These are phyloP conservation scores for Glomus cerebriforme DNA, from an alignment of 192 early-diverging fungal species.

Conservation along the genomic window DNA sequence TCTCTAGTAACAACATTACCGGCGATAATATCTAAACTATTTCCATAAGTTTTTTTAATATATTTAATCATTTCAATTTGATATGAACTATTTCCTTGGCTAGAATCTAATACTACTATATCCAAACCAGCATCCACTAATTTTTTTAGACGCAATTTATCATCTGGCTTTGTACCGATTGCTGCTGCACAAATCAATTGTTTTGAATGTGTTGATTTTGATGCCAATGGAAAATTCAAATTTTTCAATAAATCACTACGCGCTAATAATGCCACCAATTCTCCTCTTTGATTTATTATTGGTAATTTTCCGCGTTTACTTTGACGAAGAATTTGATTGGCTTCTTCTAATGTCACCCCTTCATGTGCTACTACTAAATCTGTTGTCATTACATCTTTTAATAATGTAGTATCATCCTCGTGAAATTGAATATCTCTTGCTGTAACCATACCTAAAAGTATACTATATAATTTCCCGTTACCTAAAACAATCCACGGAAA, in stretches of 20 bases:
- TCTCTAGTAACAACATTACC: constrained; percentile 98
- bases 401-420: constrained; percentile 59
- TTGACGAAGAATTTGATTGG: constrained; percentile 81
- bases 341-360: constrained; percentile 88
- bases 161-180: constrained; percentile 88
- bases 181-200: constrained; percentile 95
- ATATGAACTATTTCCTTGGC: constrained; percentile 92
- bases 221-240: constrained; percentile 92
- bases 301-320: constrained; percentile 98
- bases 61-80: constrained; percentile 95
- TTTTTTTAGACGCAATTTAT: constrained; percentile 77
- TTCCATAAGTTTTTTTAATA: constrained; percentile 83
- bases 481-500: constrained; percentile 49
- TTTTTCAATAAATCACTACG: constrained; percentile 97
- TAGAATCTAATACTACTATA: constrained; percentile 94
- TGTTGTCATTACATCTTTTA: constrained; percentile 88
- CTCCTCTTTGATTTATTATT: constrained; percentile 81
- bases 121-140: constrained; percentile 96
- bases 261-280: constrained; percentile 87
- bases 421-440: constrained; percentile 96
- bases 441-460: constrained; percentile 95
- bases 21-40: constrained; percentile 83
- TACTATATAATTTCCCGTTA: constrained; percentile 83
- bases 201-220: constrained; percentile 76
- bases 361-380: constrained; percentile 83